Evolutionary conservation across 2,329 filamentous ascomycete species (phyloP), one percentile per base, ranked within the genome.

Genomic region (Phialemonium atrogriseum): DNA sequence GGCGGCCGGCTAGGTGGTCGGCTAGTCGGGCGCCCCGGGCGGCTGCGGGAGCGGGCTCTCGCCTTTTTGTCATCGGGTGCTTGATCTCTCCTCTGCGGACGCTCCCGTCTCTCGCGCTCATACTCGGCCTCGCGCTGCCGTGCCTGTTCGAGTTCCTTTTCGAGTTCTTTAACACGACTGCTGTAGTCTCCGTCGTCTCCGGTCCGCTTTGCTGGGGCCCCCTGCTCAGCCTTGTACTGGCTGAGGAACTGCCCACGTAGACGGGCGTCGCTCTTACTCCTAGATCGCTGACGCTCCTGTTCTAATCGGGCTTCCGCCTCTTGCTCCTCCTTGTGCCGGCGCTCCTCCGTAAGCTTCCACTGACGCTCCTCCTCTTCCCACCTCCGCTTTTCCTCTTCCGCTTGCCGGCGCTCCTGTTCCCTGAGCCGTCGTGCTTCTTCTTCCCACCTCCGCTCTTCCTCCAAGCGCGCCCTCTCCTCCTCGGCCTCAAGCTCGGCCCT

Each of bases 181-280:
- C 67, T 74, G 53, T 89, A 70, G 33, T 66, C 62, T 12, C 54
- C 56, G 27, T 50, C 53, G 24, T 56, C 56, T 16, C 51, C 56
- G 13, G 49, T 58, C 48, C 50, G 50, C 36, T 58, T 52, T 45
- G 47, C 45, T 49, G 51, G 35, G 33, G 55, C 49, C 39, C 66
- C 55, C 50, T 83, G 77, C 43, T 85, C 79, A 13, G 80, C 77
- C 52, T 85, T 81, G 52, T 94, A 94, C 51, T 94, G 83, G 49
- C 84, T 89, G 30, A 94, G 69, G 46, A 80, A 88, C 50, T 94
- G 87, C 3, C 87, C 87, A 38, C 79, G 80, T 14, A 94, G 65
- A 39, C 79, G 74, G 22, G 70, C 67, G 45, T 87, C 79, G 47
- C 73, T 80, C 39, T 62, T 64, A 15, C 64, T 67, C 38, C 74